Conservation (phyloP, 2,329 filamentous ascomycete species). For the Botrytis pseudocinerea region DNA sequence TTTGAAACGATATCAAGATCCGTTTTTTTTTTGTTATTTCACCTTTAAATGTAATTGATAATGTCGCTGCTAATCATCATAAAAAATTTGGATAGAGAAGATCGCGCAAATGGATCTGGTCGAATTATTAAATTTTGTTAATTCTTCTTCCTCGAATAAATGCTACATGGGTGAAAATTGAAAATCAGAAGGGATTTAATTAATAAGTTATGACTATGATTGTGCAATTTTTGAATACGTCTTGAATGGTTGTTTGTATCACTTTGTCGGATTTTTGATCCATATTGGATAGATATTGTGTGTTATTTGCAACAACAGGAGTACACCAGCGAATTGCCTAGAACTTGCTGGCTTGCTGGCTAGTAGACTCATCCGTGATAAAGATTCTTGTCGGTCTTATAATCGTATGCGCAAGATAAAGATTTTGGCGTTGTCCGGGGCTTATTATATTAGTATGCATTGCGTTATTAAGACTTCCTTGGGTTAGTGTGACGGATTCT, state of each 20-base stretch:
- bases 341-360: background rate
- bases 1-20: background rate
- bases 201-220: conserved; percentile 47
- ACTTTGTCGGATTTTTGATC: conserved; percentile 56
- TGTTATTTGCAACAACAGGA: conserved; percentile 33
- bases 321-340: background rate
- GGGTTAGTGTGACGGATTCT: background rate
- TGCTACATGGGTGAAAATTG: no score
- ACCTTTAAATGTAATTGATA: background rate
- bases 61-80: conserved; percentile 2
- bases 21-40: background rate
- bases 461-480: background rate
- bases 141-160: no score
- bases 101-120: background rate
- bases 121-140: background rate
- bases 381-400: background rate
- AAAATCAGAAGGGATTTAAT: background rate
- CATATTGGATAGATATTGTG: conserved; percentile 48
- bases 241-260: conserved; percentile 56
- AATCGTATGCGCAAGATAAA: background rate
- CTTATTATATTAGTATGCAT: background rate
- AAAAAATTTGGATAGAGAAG: conserved; percentile 41
- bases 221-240: conserved; percentile 54
- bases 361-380: background rate
- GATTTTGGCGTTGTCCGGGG: background rate